Evolutionary conservation across 2,329 filamentous ascomycete species (phyloP).

Genomic region (Nakataea oryzae): DNA sequence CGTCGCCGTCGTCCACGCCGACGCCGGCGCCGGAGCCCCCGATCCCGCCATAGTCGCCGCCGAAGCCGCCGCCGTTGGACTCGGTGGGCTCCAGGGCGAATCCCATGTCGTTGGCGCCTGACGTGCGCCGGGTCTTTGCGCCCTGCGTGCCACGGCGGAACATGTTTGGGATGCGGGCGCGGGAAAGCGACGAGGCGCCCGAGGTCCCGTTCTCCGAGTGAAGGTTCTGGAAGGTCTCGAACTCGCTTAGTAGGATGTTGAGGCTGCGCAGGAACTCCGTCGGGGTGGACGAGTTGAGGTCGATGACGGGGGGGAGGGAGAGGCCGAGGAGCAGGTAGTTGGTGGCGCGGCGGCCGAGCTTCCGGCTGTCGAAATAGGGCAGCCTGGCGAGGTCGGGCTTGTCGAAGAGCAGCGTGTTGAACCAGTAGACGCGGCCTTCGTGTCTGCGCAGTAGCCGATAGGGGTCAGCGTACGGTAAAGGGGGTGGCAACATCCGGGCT

Average conservation of each 20-base stretch:
- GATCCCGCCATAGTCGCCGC: slow-evolving; percentile 8
- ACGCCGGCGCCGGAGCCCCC: slow-evolving; percentile 11
- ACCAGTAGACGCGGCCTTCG: slow-evolving; percentile 93
- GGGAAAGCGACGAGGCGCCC: slow-evolving; percentile 57
- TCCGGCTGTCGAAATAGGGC: slow-evolving; percentile 75
- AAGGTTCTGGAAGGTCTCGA: slow-evolving; percentile 84
- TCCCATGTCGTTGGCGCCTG: slow-evolving; percentile 29
- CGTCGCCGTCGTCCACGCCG: slow-evolving; percentile 16
- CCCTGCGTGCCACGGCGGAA: slow-evolving; percentile 56
- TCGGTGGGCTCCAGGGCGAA: slow-evolving; percentile 17
- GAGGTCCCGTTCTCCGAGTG: slow-evolving; percentile 67
- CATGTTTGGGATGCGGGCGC: slow-evolving; percentile 71
- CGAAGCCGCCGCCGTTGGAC: slow-evolving; percentile 14
- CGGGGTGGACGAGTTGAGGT: slow-evolving; percentile 70
- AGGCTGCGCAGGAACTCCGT: slow-evolving; percentile 81
- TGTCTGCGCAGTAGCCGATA: slow-evolving; percentile 45
- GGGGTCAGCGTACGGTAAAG: background rate
- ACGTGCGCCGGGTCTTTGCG: slow-evolving; percentile 45
- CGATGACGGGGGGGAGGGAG: slow-evolving; percentile 80
- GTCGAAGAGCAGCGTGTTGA: slow-evolving; percentile 91
- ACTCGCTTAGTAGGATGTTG: slow-evolving; percentile 78
- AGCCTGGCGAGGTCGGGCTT: slow-evolving; percentile 69
- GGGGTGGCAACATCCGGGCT: background rate
- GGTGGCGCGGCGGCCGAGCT: slow-evolving; percentile 79
- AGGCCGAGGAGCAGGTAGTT: slow-evolving; percentile 90